Conservation (phyloP, 305 asterid species). For the Solanum hybrid region DNA sequence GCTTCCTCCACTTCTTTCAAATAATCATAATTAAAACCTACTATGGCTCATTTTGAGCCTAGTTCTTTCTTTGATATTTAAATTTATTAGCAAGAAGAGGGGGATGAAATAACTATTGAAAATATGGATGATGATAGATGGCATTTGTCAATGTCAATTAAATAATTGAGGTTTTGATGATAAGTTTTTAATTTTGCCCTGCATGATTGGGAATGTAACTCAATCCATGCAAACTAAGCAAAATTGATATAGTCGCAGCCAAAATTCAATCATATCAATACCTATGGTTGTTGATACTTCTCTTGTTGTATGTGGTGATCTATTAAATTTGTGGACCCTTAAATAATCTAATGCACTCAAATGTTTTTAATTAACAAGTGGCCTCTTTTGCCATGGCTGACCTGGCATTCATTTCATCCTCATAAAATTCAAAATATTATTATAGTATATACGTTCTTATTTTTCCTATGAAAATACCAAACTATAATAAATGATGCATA, state of each 20-base stretch:
- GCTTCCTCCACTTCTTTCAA: not conserved
- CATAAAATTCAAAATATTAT: not conserved
- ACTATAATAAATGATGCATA: not conserved
- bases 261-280: not conserved
- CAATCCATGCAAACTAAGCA: constrained; percentile 8
- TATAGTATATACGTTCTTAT: not conserved
- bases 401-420: constrained; percentile 4
- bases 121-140: not conserved
- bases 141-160: constrained; percentile 14
- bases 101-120: not conserved
- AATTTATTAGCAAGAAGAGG: not conserved
- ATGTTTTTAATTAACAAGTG: constrained; percentile 9
- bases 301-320: not conserved
- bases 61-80: not conserved
- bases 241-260: not conserved
- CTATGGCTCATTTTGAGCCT: not conserved
- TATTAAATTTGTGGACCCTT: constrained; percentile 8
- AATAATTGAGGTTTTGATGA: constrained; percentile 15
- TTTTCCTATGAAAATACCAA: not conserved
- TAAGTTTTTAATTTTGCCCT: not conserved
- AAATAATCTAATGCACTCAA: not conserved
- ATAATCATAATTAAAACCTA: not conserved
- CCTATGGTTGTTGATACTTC: constrained; percentile 1
- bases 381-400: not conserved
- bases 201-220: constrained; percentile 8